These are phyloP conservation scores for Leccinum pallidistipes DNA, from an alignment of 1,284 basidiomycete genomes.

Conservation along the genomic window DNA sequence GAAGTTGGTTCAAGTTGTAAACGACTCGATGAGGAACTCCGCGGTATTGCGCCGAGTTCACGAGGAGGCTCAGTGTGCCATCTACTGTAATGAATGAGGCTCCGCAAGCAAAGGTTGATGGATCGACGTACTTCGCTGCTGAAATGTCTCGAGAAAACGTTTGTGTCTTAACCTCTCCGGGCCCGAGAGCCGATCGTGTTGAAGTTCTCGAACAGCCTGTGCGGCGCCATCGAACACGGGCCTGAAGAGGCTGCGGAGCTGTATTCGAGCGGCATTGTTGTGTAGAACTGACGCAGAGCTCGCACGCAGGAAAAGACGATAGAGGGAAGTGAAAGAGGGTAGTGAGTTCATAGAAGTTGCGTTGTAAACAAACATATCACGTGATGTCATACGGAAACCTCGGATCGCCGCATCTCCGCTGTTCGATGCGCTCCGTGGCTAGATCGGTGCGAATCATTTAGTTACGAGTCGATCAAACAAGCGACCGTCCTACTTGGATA, in stretches of 20 bases:
- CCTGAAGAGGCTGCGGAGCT: conserved; percentile 52
- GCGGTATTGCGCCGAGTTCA: conserved; percentile 54
- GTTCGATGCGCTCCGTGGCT: neutral
- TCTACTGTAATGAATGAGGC: conserved; percentile 44
- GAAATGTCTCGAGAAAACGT: conserved; percentile 52
- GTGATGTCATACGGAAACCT: conserved; percentile 4
- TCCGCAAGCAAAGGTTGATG: neutral
- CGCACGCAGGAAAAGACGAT: conserved; percentile 61
- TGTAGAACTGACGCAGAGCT: conserved; percentile 64
- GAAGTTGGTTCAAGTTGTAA: conserved; percentile 49
- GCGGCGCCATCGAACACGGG: conserved; percentile 58
- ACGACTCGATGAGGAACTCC: conserved; percentile 61
- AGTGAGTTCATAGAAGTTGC: conserved; percentile 27
- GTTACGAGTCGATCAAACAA: conserved; percentile 3
- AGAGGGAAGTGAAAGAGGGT: conserved; percentile 58
- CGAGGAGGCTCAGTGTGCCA: conserved; percentile 53
- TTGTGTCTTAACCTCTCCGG: conserved; percentile 35
- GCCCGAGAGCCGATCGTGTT: conserved; percentile 31
- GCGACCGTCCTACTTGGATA: neutral
- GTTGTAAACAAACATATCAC: neutral
- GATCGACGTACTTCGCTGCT: conserved; percentile 42
- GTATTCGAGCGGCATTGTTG: conserved; percentile 42
- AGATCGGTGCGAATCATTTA: conserved; percentile 5
- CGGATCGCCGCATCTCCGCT: neutral
- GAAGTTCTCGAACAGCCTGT: conserved; percentile 40